phyloP scores from a whole-genome alignment of 1,139 yeast genomes.

The Geotrichum siamense region DNA sequence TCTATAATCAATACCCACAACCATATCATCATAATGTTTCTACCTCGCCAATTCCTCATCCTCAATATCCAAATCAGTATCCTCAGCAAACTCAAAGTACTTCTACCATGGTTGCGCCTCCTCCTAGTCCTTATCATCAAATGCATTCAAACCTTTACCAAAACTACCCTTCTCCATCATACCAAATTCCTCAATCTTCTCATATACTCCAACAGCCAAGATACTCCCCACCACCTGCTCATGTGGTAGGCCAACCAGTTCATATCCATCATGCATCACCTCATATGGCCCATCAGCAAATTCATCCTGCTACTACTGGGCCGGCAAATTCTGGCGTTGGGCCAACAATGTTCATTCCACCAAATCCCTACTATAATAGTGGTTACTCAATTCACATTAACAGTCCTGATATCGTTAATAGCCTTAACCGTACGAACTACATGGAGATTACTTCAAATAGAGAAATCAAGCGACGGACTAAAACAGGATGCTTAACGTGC shows the following conservation, averaged over 20 bases:
- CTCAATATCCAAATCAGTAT: neutral
- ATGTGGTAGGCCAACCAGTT: neutral
- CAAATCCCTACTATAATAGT: neutral
- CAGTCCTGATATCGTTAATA: neutral
- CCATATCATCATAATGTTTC: neutral
- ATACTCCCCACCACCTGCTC: conserved; percentile 3
- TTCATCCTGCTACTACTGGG: neutral
- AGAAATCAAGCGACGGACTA: conserved; percentile 43
- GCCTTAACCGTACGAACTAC: conserved; percentile 4
- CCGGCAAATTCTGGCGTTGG: too few relatives aligned
- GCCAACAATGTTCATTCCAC: neutral
- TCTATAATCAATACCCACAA: neutral
- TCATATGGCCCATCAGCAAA: neutral
- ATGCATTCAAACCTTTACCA: neutral
- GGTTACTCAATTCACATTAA: neutral
- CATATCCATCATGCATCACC: neutral
- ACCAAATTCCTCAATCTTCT: conserved; percentile 1
- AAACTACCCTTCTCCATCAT: neutral
- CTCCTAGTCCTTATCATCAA: too few relatives aligned
- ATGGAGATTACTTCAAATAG: conserved; percentile 11
- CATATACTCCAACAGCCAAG: conserved; percentile 12
- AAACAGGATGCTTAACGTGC: conserved; percentile 73
- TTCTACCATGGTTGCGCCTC: neutral
- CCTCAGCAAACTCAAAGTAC: neutral
- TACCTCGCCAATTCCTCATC: neutral